These are phyloP conservation scores for Camelina neglecta DNA, from an alignment of 345 rosid species.

Conservation along the genomic window DNA sequence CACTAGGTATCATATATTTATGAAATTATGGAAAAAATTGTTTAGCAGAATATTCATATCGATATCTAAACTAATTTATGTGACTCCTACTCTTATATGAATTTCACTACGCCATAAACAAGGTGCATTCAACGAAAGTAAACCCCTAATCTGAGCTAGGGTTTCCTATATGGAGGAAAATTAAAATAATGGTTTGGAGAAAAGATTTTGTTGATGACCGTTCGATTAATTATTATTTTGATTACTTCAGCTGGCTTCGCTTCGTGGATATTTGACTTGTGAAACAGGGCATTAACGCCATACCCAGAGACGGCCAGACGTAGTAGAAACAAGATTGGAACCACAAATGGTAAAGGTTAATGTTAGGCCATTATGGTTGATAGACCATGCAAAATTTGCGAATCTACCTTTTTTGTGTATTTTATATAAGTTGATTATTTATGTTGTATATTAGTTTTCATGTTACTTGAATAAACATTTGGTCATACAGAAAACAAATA, in stretches of 20 bases:
- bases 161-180: not conserved
- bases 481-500: not conserved
- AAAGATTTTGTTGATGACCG: not conserved
- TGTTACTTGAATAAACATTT: not conserved
- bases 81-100: not conserved
- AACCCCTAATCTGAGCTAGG: not conserved
- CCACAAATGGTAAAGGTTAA: slow-evolving; percentile 3
- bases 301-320: not conserved
- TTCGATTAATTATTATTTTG: not conserved
- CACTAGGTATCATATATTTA: not conserved
- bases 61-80: not conserved
- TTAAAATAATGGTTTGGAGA: not conserved
- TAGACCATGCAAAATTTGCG: not conserved
- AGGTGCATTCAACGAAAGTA: not conserved
- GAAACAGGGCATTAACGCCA: not conserved
- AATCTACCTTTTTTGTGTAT: not conserved
- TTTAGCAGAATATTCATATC: too few species aligned
- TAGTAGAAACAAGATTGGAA: slow-evolving; percentile 12
- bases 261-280: too few species aligned
- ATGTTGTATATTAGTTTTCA: not conserved
- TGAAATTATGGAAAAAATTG: too few species aligned
- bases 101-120: not conserved
- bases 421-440: not conserved
- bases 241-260: too few species aligned
- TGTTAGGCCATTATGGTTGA: slow-evolving; percentile 21